phyloP scores from a whole-genome alignment of 768 basidiomycete species.

The Pulveroboletus sp. region DNA sequence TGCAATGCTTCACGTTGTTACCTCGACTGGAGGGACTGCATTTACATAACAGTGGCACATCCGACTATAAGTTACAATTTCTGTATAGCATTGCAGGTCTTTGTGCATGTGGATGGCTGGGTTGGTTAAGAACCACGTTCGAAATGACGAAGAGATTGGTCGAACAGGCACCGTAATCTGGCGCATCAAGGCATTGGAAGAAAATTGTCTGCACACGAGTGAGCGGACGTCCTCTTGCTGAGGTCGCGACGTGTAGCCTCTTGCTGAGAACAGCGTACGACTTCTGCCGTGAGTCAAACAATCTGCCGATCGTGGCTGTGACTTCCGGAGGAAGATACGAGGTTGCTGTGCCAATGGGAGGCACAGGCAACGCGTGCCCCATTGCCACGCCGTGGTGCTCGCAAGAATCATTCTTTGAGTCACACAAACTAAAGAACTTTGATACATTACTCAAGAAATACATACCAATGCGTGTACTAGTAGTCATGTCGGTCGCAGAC shows the following conservation, averaged over 20 bases:
- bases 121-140: slow-evolving; percentile 41
- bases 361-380: slow-evolving; percentile 49
- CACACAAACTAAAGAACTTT: background rate
- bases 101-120: slow-evolving; percentile 51
- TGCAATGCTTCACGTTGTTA: slow-evolving; percentile 33
- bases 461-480: slow-evolving; percentile 12
- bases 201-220: slow-evolving; percentile 53
- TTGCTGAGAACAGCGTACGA: slow-evolving; percentile 40
- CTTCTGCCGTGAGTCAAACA: slow-evolving; percentile 48
- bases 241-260: slow-evolving; percentile 45
- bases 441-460: slow-evolving; percentile 23
- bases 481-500: slow-evolving; percentile 34
- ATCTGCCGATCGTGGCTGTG: background rate
- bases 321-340: slow-evolving; percentile 2
- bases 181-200: slow-evolving; percentile 33
- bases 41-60: slow-evolving; percentile 56
- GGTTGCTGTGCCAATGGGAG: slow-evolving; percentile 55
- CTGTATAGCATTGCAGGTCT: slow-evolving; percentile 38
- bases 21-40: slow-evolving; percentile 44
- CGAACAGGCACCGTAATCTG: slow-evolving; percentile 3
- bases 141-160: background rate
- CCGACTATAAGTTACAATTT: slow-evolving; percentile 39
- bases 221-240: slow-evolving; percentile 53
- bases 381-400: slow-evolving; percentile 28
- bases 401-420: slow-evolving; percentile 21